phyloP scores from a whole-genome alignment of 768 basidiomycete species.

The Lactarius evosmus region DNA sequence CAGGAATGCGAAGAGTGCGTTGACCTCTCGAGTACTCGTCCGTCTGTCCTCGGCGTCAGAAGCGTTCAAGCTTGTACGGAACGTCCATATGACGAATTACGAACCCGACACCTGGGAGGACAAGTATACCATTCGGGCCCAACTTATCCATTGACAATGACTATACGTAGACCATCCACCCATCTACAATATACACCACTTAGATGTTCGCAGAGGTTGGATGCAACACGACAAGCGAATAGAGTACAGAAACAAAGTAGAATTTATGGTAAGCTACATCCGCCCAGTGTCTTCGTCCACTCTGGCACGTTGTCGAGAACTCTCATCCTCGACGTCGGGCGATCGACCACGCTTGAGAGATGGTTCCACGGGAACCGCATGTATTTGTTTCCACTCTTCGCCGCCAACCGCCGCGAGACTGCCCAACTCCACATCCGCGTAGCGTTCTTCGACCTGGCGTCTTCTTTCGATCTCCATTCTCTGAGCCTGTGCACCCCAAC shows the following conservation, averaged over 20 bases:
- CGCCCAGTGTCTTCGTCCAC: constrained; percentile 65
- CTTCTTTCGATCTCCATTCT: constrained; percentile 68
- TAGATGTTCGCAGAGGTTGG: background rate
- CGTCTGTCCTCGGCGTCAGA: constrained; percentile 56
- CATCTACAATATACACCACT: constrained; percentile 7
- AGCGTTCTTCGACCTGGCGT: constrained; percentile 82
- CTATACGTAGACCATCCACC: constrained; percentile 26
- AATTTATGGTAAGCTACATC: constrained; percentile 46
- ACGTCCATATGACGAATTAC: constrained; percentile 56
- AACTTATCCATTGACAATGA: constrained; percentile 46
- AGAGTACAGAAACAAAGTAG: constrained; percentile 26
- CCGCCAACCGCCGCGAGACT: constrained; percentile 82
- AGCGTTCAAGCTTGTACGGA: constrained; percentile 64
- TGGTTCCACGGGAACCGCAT: constrained; percentile 42
- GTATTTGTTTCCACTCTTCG: constrained; percentile 77
- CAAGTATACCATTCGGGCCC: constrained; percentile 46
- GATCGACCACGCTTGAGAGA: constrained; percentile 67
- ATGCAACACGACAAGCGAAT: background rate
- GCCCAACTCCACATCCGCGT: constrained; percentile 74
- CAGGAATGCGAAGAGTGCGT: constrained; percentile 32
- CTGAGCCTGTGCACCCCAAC: constrained; percentile 89
- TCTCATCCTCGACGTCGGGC: constrained; percentile 73
- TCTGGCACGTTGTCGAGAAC: constrained; percentile 54
- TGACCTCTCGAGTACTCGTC: constrained; percentile 53
- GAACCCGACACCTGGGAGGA: constrained; percentile 37